Conservation (phyloP, 192 early-diverging fungal genomes). For the Thamnidium elegans region DNA sequence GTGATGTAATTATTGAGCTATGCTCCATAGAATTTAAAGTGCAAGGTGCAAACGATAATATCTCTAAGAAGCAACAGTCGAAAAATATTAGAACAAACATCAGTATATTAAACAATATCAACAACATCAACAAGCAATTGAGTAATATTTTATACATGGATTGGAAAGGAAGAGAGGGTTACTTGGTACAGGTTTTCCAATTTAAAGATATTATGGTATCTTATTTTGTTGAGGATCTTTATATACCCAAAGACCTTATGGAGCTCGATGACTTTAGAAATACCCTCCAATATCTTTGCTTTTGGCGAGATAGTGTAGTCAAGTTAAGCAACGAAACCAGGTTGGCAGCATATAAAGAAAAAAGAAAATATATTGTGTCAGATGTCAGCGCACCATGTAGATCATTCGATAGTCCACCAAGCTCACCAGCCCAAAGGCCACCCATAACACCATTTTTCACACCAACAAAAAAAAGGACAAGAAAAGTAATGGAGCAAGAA, state of each 20-base stretch:
- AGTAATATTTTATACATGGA: slow-evolving; percentile 13
- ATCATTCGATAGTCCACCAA: slow-evolving; percentile 8
- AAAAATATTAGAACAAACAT: slow-evolving; percentile 19
- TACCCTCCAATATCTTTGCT: slow-evolving; percentile 16
- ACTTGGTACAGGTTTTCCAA: slow-evolving; percentile 12
- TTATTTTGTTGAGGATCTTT: slow-evolving; percentile 14
- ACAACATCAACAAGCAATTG: slow-evolving; percentile 12
- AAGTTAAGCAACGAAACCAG: slow-evolving; percentile 15
- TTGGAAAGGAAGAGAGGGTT: slow-evolving; percentile 14
- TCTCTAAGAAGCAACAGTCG: slow-evolving; percentile 11
- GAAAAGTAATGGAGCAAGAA: slow-evolving; percentile 14
- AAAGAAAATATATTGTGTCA: slow-evolving; percentile 13
- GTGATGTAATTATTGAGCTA: slow-evolving; percentile 9
- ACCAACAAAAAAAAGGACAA: slow-evolving; percentile 4
- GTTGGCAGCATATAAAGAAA: slow-evolving; percentile 13
- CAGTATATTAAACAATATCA: slow-evolving; percentile 11
- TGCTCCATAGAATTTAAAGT: slow-evolving; percentile 9
- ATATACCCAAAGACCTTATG: slow-evolving; percentile 16
- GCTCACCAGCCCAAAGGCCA: slow-evolving; percentile 6
- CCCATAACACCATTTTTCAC: neutral
- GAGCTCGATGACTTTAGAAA: slow-evolving; percentile 15
- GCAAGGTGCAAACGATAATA: slow-evolving; percentile 9
- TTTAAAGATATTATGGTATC: slow-evolving; percentile 16
- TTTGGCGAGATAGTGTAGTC: slow-evolving; percentile 3
- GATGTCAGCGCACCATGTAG: slow-evolving; percentile 5